Base-by-base conservation (phyloP, 202 grass and related monocot species). In the Elaeis oleifera region DNA sequence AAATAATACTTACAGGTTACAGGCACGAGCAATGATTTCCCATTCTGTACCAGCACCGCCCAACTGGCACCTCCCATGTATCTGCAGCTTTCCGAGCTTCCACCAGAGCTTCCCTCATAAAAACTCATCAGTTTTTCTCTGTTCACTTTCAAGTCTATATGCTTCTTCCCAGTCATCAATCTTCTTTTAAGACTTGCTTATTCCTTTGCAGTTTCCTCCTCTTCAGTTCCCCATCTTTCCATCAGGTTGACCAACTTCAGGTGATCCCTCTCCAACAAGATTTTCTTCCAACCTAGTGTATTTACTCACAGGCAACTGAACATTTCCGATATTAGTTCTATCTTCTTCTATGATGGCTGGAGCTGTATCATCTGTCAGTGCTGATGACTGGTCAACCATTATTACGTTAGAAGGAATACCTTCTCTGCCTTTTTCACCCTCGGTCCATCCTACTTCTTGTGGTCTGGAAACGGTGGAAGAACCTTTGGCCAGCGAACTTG, bases 1-100 rank as follows among this genome's bases (percentile, higher is more conserved):
- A 57, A 16, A 29, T 16, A 65, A 55, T 50, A 76, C 81, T 85
- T 78, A 97, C 92, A 97, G 71, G 66, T 97, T 97, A 76, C 74
- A 97, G 16, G 87, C 92, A 53, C 92, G 87, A 66, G 92, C 92
- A 78, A 97, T 83, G 58, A 97, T 88, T 77, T 83, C 3, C 92
- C 88, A 66, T 89, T 83, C 56, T 82, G 84, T 32, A 97, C 92
- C 26, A 97, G 61, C 60, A 97, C 92, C 62, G 92, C 88, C 70
- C 92, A 76, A 97, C 88, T 0, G 92, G 92, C 54, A 97, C 92
- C 72, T 97, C 92, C 92, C 92, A 97, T 32, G 81, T 81, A 71
- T 97, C 92, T 79, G 87, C 82, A 71, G 92, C 92, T 63, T 84
- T 82, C 58, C 89, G 81, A 71, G 92, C 92, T 85, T 97, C 92